Conservation (phyloP, 106 monocot genomes). For the Dioscorea zingiberensis region DNA sequence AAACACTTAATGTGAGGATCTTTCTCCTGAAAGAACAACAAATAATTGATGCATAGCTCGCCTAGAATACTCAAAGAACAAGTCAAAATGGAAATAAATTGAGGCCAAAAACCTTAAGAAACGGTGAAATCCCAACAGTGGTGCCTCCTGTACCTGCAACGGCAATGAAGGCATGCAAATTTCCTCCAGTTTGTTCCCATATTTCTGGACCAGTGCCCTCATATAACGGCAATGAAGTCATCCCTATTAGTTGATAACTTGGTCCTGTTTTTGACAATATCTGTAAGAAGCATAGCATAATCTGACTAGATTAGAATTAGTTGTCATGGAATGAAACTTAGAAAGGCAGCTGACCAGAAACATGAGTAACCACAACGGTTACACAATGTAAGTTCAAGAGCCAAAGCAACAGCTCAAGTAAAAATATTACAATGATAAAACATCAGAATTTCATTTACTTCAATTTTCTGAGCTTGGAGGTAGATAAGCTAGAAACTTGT, state of each 20-base stretch:
- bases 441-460: neutral
- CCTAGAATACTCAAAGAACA: neutral
- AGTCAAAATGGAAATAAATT: neutral
- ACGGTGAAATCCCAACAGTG: slow-evolving; percentile 81
- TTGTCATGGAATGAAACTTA: too few species aligned
- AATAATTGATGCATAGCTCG: neutral
- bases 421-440: neutral
- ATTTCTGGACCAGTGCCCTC: slow-evolving; percentile 94
- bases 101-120: slow-evolving; percentile 60
- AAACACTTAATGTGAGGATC: slow-evolving; percentile 79
- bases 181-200: slow-evolving; percentile 85
- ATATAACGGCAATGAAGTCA: slow-evolving; percentile 90
- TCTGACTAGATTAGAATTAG: too few species aligned
- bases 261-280: too few species aligned
- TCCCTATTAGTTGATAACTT: too few species aligned
- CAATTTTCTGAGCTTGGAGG: neutral
- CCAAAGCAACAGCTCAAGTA: slow-evolving; percentile 84
- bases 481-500: too few species aligned
- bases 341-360: too few species aligned
- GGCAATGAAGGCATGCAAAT: slow-evolving; percentile 76
- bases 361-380: too few species aligned
- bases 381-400: too few species aligned
- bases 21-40: slow-evolving; percentile 46
- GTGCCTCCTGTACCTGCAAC: slow-evolving; percentile 97
- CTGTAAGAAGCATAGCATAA: too few species aligned